Evolutionary conservation across 73 alveolate genomes (phyloP), one percentile per base, ranked within the genome.

Genomic region (Symbiodinium pilosum): DNA sequence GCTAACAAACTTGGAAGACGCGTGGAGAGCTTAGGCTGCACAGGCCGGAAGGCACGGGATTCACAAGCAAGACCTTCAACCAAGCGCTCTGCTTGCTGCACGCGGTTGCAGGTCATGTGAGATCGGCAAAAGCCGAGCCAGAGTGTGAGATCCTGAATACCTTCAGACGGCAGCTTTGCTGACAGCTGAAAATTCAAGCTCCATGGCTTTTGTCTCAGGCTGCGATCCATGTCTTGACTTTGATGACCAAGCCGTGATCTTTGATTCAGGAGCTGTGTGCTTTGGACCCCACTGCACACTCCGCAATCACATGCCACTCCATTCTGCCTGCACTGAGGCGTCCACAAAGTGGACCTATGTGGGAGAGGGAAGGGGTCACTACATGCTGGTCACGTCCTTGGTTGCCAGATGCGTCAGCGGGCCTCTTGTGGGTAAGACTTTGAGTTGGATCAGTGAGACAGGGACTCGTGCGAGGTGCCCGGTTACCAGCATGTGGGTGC

Each of bases 321-420:
- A 54, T 54, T 34, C 52, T 81, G 4, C 9, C 34, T 26, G 64
- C 40, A 39, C 36, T 26, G 41, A 30, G 92, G 47, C 28, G 56
- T 42, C 92, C 47, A 14, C 42, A 42, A 84, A 38, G 77, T 85
- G 93, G 93, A 86, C 83, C 38, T 51, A 86, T n/a, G 93, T 86
- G 51, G 93, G 93, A 28, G 93, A 86, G 68, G 93, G 93, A 32
- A 47, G 68, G 41, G 93, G 93, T 36, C 93, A 86, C 38, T 86
- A 86, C 93, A 86, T 86, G 93, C 32, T 86, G 20, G 93, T 32
- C 9, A 24, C 44, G 42, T 26, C 77, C 77, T 32, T 38, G 21
- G 39, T 47, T 47, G 59, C n/a, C n/a, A n/a, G 87, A 77, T 12
- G 71, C 30, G 30, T 26, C 83, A 64, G 40, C 83, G 9, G 83